Evolutionary conservation across 176 grass and related monocot genomes (phyloP), one percentile per base, ranked within the genome.

Genomic region (Triticum turgidum): DNA sequence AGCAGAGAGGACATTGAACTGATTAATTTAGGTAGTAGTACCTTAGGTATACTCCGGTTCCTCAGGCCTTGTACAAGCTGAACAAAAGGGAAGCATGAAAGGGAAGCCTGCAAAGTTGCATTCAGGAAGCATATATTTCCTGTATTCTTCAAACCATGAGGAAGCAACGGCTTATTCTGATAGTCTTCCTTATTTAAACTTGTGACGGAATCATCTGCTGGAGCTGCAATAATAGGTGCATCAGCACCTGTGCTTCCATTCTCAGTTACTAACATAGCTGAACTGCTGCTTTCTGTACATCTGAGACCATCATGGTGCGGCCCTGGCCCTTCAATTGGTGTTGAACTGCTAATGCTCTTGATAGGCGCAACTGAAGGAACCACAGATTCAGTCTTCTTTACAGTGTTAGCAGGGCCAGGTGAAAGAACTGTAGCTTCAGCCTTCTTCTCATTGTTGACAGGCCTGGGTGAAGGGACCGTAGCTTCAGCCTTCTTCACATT

Each of bases 91-190:
- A 83, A 71, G 87, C 94, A 99, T 12, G 97, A 92, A 69, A 99
- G 90, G 35, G 94, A 88, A 30, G 97, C 94, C 76, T 96, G 97
- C 82, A 99, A 89, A 79, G 97, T 91, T 14, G 94, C 92, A 94
- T 99, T 99, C 25, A 99, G 79, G 68, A 99, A 99, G 85, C 97
- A 99, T 58, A 94, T 85, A 78, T 96, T 99, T 86, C 97, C 97
- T 30, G 92, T 92, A 89, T 99, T 99, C 82, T 87, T 92, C 91
- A 99, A 90, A 70, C 97, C 97, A 73, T 88, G 89, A 59, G 94
- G 90, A 83, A 96, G 85, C 82, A 96, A 81, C n/a, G 70, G 71
- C 81, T 78, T 93, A 58, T 87, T 85, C 61, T 11, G 45, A 79
- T 59, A 75, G 59, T 22, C 51, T 76, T 91, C 92, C 61, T 92